These are phyloP conservation scores for Phialocephala sp. DNA, from an alignment of 2,329 filamentous ascomycete genomes.

Conservation along the genomic window DNA sequence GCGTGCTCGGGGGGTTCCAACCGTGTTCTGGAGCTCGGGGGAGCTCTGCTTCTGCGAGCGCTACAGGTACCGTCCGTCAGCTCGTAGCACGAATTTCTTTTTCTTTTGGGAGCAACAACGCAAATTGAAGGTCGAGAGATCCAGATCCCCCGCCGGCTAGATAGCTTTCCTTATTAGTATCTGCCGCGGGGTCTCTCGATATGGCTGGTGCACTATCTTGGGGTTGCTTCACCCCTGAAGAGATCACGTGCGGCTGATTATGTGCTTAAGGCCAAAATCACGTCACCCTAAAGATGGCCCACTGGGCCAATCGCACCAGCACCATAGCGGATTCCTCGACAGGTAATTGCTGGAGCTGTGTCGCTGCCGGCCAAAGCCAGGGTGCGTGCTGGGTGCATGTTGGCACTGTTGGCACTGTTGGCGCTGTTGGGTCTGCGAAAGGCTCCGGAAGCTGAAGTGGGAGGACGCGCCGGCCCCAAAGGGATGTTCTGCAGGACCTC, in stretches of 20 bases:
- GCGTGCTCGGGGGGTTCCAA: not conserved
- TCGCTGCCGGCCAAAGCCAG: not conserved
- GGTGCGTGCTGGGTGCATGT: too few relatives aligned
- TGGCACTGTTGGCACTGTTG: too few relatives aligned
- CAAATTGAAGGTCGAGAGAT: not conserved
- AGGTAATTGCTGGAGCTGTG: not conserved
- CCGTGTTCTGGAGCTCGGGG: not conserved
- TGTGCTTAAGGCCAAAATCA: not conserved
- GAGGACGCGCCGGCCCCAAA: not conserved
- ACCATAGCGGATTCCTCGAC: not conserved
- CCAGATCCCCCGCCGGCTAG: not conserved
- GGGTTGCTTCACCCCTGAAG: not conserved
- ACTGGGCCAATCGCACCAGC: not conserved
- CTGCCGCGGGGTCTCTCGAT: constrained; percentile 5
- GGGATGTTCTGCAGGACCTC: not conserved
- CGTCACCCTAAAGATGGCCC: not conserved
- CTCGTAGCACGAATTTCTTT: not conserved
- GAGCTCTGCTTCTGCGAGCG: constrained; percentile 6
- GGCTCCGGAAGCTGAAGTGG: not conserved
- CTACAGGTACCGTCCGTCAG: not conserved
- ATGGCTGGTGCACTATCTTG: not conserved
- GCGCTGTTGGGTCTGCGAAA: too few relatives aligned
- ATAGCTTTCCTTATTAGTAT: constrained; percentile 4
- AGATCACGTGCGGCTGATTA: not conserved
- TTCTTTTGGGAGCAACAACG: not conserved